A percentile compares a stretch with the other conserved stretches of the same genome.
These are phyloP conservation scores for Rhizopogon roseolus DNA, from an alignment of 768 basidiomycete genomes.

Conservation along the genomic window DNA sequence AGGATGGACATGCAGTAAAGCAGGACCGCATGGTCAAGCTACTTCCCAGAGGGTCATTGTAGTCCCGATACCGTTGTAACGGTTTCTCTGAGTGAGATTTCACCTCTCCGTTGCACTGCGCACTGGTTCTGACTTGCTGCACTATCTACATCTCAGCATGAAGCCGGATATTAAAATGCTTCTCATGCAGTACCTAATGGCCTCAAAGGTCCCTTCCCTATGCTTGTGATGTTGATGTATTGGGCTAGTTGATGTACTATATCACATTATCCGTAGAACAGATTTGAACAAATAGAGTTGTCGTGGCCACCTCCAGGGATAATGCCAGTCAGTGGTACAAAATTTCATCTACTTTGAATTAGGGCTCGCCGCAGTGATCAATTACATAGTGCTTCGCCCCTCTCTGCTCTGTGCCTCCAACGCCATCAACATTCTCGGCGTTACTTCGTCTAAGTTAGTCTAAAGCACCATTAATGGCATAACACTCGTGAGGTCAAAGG, in stretches of 20 bases:
- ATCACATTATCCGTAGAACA: not conserved
- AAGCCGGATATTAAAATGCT: too few species aligned
- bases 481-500: not conserved
- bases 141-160: not conserved
- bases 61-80: not conserved
- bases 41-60: conserved; percentile 32
- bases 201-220: not conserved
- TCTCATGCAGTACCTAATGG: too few species aligned
- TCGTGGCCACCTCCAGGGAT: not conserved
- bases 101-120: not conserved
- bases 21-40: conserved; percentile 47
- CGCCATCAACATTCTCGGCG: conserved; percentile 89
- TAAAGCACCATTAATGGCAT: conserved; percentile 23
- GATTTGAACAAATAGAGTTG: not conserved
- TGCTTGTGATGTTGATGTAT: not conserved
- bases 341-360: conserved; percentile 30
- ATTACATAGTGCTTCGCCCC: conserved; percentile 73
- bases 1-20: conserved; percentile 52
- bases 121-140: not conserved
- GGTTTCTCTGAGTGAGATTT: not conserved
- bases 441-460: conserved; percentile 80
- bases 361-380: conserved; percentile 58
- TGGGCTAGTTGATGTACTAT: too few species aligned
- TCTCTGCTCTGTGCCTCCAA: conserved; percentile 87
- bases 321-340: conserved; percentile 3